Evolutionary conservation across 352 stramenopile genomes (phyloP).

Genomic region (Globisporangium spinosum): DNA sequence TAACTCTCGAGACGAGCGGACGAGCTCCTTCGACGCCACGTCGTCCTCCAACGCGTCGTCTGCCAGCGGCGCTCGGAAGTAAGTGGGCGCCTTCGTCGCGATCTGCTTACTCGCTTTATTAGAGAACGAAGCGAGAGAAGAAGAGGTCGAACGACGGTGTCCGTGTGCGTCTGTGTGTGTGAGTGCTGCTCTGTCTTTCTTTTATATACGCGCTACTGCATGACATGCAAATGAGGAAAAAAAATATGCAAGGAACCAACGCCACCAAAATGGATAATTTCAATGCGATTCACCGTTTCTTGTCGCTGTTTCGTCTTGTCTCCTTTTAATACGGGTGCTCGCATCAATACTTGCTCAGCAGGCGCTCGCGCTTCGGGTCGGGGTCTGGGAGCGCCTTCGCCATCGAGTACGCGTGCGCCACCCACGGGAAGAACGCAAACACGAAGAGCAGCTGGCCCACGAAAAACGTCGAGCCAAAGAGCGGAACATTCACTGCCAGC

Average conservation of each 20-base stretch:
- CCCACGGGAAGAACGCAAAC: slow-evolving; percentile 71
- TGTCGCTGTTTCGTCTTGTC: not conserved
- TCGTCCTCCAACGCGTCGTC: slow-evolving; percentile 21
- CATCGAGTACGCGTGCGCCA: slow-evolving; percentile 70
- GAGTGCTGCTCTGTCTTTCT: slow-evolving; percentile 15
- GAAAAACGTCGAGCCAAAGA: slow-evolving; percentile 77
- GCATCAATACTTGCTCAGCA: slow-evolving; percentile 56
- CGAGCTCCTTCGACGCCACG: slow-evolving; percentile 49
- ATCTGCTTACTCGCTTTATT: slow-evolving; percentile 5
- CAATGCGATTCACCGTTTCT: not conserved
- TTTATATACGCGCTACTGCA: slow-evolving; percentile 14
- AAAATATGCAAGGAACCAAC: slow-evolving; percentile 3
- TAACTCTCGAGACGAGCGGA: slow-evolving; percentile 45
- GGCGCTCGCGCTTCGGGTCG: slow-evolving; percentile 66
- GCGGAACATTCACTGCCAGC: slow-evolving; percentile 61
- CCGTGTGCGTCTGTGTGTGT: slow-evolving; percentile 11
- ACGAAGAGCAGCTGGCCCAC: slow-evolving; percentile 71
- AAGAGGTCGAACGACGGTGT: slow-evolving; percentile 5
- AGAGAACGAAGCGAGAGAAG: slow-evolving; percentile 12
- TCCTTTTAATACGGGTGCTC: not conserved
- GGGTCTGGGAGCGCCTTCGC: slow-evolving; percentile 50
- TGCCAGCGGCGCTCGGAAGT: slow-evolving; percentile 14
- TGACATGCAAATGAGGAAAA: not conserved
- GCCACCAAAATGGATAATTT: not conserved
- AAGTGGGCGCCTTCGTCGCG: not conserved